Evolutionary conservation across 257 asterid genomes (phyloP), one percentile per base, ranked within the genome.

Genomic region (Striga asiatica): DNA sequence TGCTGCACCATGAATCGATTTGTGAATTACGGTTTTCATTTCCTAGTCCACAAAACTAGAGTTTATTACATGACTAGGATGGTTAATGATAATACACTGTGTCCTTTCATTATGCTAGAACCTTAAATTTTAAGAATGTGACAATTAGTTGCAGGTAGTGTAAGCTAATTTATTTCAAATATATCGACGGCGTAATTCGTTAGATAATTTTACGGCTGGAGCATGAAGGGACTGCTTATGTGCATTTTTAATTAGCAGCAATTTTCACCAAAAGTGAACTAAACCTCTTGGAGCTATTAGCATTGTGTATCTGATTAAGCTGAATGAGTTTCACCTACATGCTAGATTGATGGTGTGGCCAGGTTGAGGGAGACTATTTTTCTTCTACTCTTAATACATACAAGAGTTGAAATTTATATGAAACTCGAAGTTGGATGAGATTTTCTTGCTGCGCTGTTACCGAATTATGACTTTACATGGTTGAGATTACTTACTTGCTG

Each of bases 401-500:
- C 37, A 53, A 57, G 55, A 31, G 21, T 27, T 62, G 42, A 21
- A 58, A 31, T 41, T 14, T 50, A 8, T 34, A 41, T 35, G 50
- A 8, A 20, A 35, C 6, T 19, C 12, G 32, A 63, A 52, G 23
- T 11, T 64, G 56, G 54, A 35, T 25, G 17, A 13, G 37, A 25
- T 11, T 58, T n/a, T 25, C 50, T 50, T 42, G 55, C 64, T 46
- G 55, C 50, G 63, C 19, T 37, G 29, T 61, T 11, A 31, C 34
- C 22, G 19, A 54, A 54, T 52, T 56, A 27, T 32, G 49, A 22
- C 37, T 35, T 64, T 55, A 17, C 14, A 31, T 55, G 6, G 51
- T 63, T 66, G 27, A 23, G 52, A 28, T 56, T 57, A 41, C 60
- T 9, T 32, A 41, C 47, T 35, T 58, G 12, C 41, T 54, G 37